Conservation (phyloP, 768 basidiomycete genomes). For the Tricholomella constricta region DNA sequence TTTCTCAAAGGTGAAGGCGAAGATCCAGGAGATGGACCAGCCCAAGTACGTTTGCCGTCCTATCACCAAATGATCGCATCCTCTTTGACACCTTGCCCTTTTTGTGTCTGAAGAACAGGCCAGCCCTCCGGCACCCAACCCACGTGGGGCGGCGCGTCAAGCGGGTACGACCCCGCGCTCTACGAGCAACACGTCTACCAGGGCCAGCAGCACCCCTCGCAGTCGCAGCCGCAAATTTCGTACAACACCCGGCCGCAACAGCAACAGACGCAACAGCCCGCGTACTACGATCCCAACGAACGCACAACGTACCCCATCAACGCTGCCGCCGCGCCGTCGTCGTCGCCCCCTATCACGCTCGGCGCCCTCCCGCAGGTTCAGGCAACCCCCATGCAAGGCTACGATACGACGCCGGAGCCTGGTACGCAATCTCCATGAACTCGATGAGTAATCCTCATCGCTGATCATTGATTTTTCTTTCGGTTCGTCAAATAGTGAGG, state of each 20-base stretch:
- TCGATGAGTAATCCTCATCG: too few relatives aligned
- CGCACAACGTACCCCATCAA: not conserved
- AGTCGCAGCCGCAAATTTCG: constrained; percentile 1
- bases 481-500: not conserved
- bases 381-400: constrained; percentile 11
- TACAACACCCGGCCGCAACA: constrained; percentile 13
- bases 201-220: not conserved
- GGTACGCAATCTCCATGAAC: not conserved
- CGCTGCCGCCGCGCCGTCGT: not conserved
- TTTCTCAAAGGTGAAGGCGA: constrained; percentile 78
- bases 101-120: not conserved
- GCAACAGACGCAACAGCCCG: constrained; percentile 24
- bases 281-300: constrained; percentile 35
- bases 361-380: too few relatives aligned
- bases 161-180: constrained; percentile 7
- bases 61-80: not conserved
- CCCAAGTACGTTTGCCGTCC: constrained; percentile 31
- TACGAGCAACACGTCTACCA: constrained; percentile 15
- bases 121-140: constrained; percentile 10
- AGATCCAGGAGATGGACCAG: constrained; percentile 81
- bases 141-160: constrained; percentile 9
- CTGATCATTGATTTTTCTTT: not conserved
- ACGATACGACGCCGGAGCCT: constrained; percentile 15
- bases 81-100: not conserved
- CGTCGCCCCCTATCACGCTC: constrained; percentile 6